Percentiles rank a stretch among this genome's conserved stretches.
Conservation (phyloP, 78 protist species). For the Chrysochromulina parva region DNA sequence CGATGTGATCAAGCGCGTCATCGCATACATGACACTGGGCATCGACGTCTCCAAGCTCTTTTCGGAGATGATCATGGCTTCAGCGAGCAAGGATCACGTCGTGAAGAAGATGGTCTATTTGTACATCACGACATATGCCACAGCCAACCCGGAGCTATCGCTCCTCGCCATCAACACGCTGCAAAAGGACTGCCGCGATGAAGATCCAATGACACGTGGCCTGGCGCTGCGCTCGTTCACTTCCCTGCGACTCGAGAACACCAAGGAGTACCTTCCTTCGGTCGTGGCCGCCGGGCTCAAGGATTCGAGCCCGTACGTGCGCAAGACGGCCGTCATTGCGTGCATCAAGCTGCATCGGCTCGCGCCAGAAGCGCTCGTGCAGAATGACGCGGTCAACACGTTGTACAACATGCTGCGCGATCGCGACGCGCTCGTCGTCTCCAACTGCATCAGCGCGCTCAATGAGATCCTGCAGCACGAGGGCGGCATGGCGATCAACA, state of each 20-base stretch:
- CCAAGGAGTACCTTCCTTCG: constrained; percentile 79
- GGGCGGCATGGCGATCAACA: constrained; percentile 71
- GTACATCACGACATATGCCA: constrained; percentile 75
- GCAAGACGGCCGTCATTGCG: constrained; percentile 88
- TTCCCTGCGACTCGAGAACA: constrained; percentile 55
- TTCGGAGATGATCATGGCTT: constrained; percentile 79
- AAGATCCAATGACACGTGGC: constrained; percentile 93
- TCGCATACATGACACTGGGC: constrained; percentile 91
- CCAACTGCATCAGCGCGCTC: constrained; percentile 73
- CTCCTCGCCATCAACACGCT: constrained; percentile 88
- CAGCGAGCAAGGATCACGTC: constrained; percentile 64
- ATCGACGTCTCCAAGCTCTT: constrained; percentile 87
- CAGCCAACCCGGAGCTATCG: constrained; percentile 69
- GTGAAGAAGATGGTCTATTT: constrained; percentile 85
- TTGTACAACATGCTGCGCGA: constrained; percentile 74
- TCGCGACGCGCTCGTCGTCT: constrained; percentile 64
- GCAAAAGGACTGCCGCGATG: constrained; percentile 80
- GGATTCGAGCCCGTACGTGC: constrained; percentile 86
- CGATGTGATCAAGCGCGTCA: constrained; percentile 74
- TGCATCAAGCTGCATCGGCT: constrained; percentile 60
- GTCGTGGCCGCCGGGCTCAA: constrained; percentile 56
- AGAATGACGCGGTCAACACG: constrained; percentile 34
- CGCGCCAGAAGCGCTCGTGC: background rate
- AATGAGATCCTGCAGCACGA: constrained; percentile 66
- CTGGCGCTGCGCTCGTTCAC: constrained; percentile 86